Evolutionary conservation across 768 basidiomycete genomes (phyloP).

Genomic region (Auricularia sp.): DNA sequence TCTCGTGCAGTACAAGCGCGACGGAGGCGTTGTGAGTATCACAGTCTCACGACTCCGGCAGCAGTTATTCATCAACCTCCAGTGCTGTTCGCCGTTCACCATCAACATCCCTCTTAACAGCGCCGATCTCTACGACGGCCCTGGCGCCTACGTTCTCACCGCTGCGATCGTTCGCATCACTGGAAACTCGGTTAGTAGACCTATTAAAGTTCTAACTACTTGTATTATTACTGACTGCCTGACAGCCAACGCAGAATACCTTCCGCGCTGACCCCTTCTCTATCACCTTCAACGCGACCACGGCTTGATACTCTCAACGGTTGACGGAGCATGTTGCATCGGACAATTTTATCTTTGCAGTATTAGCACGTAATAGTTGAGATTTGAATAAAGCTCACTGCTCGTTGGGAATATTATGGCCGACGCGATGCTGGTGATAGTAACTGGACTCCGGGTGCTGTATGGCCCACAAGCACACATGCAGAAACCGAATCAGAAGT

Average conservation of each 20-base stretch:
- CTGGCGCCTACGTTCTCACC: neutral
- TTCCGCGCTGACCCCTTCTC: neutral
- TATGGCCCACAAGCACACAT: no score
- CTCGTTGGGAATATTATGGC: no score
- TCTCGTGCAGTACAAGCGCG: neutral
- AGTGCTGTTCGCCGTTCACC: neutral
- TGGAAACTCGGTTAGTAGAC: neutral
- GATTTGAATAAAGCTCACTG: no score
- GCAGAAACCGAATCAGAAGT: no score
- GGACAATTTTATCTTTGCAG: no score
- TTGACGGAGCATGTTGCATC: no score
- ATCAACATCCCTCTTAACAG: neutral
- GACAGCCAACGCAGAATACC: neutral
- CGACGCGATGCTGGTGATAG: no score
- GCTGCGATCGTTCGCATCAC: neutral
- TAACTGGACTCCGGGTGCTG: no score
- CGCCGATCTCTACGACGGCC: neutral
- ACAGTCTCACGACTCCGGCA: neutral
- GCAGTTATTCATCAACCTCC: neutral
- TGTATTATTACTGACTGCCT: neutral
- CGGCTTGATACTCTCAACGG: neutral
- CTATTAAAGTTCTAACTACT: neutral
- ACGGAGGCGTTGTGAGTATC: neutral
- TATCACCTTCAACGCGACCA: neutral
- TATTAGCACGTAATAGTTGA: no score